phyloP scores from a whole-genome alignment of 1,139 yeast genomes.

The Petasospora fabianii region DNA sequence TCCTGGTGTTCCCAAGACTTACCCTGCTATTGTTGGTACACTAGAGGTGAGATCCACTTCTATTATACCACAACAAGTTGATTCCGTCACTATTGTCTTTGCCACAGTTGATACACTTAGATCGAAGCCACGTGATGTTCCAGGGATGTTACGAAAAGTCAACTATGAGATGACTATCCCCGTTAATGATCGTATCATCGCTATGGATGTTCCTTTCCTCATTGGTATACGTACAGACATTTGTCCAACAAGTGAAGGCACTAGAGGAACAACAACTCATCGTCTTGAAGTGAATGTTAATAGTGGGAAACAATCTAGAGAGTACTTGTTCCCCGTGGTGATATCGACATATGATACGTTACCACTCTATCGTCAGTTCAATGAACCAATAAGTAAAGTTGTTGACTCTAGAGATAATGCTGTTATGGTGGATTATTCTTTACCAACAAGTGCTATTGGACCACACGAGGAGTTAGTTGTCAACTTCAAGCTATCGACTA shows the following conservation, averaged over 20 bases:
- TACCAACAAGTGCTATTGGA: constrained; percentile 48
- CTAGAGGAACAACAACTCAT: constrained; percentile 25
- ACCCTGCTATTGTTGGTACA: constrained; percentile 38
- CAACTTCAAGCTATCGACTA: constrained; percentile 36
- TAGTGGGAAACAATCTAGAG: constrained; percentile 11
- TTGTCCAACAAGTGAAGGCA: constrained; percentile 38
- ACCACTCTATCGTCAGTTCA: constrained; percentile 51
- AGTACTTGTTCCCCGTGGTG: constrained; percentile 40
- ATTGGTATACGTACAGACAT: constrained; percentile 56
- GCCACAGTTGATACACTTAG: constrained; percentile 35
- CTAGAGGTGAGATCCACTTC: constrained; percentile 39
- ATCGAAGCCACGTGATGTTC: constrained; percentile 42
- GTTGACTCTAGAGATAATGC: constrained; percentile 40
- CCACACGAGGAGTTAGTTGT: constrained; percentile 45
- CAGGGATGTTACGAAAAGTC: constrained; percentile 24
- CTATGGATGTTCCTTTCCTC: constrained; percentile 56
- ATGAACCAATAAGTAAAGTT: constrained; percentile 44
- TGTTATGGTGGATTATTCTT: constrained; percentile 39
- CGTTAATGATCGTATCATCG: constrained; percentile 37
- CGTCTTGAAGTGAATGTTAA: constrained; percentile 15
- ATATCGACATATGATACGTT: constrained; percentile 49
- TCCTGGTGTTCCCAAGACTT: constrained; percentile 60
- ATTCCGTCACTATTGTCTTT: constrained; percentile 39
- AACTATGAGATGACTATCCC: constrained; percentile 37
- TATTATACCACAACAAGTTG: constrained; percentile 38